phyloP scores from a whole-genome alignment of 306 rosid species.

The Dalbergia cultrata region DNA sequence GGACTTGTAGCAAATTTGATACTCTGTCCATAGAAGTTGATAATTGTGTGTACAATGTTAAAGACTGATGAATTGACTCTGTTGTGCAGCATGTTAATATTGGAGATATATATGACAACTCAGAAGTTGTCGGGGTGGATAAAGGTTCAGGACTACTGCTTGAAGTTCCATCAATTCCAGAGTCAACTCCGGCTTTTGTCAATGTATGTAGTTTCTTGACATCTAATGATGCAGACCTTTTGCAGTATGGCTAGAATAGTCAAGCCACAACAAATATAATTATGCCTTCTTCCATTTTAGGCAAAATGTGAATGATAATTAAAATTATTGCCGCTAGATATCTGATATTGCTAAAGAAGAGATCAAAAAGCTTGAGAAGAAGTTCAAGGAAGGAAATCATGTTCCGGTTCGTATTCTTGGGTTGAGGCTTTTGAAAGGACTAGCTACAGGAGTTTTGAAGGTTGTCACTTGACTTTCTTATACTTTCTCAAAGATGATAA shows the following conservation, averaged over 20 bases:
- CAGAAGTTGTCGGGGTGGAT: slow-evolving; percentile 91
- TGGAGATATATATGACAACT: slow-evolving; percentile 83
- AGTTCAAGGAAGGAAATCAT: slow-evolving; percentile 79
- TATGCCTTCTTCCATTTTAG: too few species aligned
- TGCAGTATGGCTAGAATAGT: slow-evolving; percentile 36
- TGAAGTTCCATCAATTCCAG: slow-evolving; percentile 76
- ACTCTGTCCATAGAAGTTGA: slow-evolving; percentile 22
- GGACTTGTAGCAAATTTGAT: not conserved
- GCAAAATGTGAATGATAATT: slow-evolving; percentile 32
- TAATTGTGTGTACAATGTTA: slow-evolving; percentile 26
- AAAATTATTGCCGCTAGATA: slow-evolving; percentile 60
- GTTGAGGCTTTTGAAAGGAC: slow-evolving; percentile 89
- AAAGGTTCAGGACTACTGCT: slow-evolving; percentile 83
- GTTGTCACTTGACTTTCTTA: slow-evolving; percentile 48
- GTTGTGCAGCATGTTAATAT: slow-evolving; percentile 71
- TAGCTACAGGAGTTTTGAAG: slow-evolving; percentile 92
- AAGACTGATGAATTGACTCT: slow-evolving; percentile 40
- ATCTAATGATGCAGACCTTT: slow-evolving; percentile 23
- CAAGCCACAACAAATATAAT: not conserved
- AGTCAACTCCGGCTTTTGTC: slow-evolving; percentile 81
- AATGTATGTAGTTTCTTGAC: slow-evolving; percentile 64
- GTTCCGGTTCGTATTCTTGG: slow-evolving; percentile 90
- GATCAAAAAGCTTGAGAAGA: slow-evolving; percentile 83
- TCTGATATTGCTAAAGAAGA: slow-evolving; percentile 84
- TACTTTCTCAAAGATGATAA: slow-evolving; percentile 17